Evolutionary conservation across 2,329 filamentous ascomycete species (phyloP).

Genomic region (Paecilomyces fulvus): DNA sequence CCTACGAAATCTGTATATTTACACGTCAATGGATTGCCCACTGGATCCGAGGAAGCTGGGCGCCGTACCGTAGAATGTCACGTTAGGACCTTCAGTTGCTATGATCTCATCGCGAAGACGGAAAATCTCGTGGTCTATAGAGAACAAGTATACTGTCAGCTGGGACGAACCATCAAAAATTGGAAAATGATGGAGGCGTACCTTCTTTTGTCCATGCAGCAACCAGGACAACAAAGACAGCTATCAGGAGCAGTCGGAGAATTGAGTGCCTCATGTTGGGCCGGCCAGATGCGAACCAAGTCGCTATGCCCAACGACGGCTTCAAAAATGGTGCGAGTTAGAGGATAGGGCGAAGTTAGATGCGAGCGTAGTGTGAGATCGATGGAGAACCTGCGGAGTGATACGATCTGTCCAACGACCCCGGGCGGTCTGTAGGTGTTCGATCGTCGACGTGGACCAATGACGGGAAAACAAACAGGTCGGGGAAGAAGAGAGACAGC

Average conservation of each 20-base stretch:
- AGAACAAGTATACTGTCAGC: conserved; percentile 2
- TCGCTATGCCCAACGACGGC: conserved; percentile 5
- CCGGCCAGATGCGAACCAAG: conserved; percentile 7
- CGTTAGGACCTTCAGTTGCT: conserved; percentile 62
- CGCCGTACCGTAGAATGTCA: conserved; percentile 72
- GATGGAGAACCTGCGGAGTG: background rate
- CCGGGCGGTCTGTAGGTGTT: background rate
- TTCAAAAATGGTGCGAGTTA: conserved; percentile 3
- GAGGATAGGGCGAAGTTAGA: conserved; percentile 6
- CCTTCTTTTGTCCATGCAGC: conserved; percentile 84
- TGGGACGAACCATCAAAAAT: background rate
- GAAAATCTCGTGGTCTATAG: conserved; percentile 91
- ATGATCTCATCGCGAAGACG: conserved; percentile 81
- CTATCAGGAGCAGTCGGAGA: conserved; percentile 58
- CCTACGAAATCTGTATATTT: conserved; percentile 65
- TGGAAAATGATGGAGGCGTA: conserved; percentile 29
- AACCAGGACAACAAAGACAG: conserved; percentile 59
- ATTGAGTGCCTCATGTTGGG: conserved; percentile 60
- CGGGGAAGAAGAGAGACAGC: background rate
- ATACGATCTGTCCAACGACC: background rate
- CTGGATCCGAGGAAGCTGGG: background rate
- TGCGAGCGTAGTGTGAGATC: background rate
- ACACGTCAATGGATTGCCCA: background rate
- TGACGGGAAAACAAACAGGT: conserved; percentile 4
- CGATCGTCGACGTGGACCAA: conserved; percentile 11